A percentile compares a stretch with the other conserved stretches of the same genome.
Conservation (phyloP, 148 eudicot genomes). For the Arbutus unedo region DNA sequence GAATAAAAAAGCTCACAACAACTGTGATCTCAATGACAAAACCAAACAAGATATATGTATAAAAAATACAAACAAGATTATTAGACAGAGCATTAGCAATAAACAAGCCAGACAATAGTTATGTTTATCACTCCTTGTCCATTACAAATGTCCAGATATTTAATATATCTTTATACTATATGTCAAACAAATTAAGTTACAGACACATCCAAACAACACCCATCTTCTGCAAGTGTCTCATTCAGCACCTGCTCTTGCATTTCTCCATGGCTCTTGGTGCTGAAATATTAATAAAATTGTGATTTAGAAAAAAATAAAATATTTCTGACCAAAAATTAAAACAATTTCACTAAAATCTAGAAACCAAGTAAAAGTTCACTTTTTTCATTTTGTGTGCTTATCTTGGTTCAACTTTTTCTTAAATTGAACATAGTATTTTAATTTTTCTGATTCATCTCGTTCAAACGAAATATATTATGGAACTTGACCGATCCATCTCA, state of each 20-base stretch:
- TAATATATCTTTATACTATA: conserved; percentile 15
- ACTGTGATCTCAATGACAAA: conserved; percentile 27
- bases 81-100: background rate
- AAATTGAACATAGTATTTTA: too few relatives aligned
- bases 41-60: background rate
- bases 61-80: conserved; percentile 13
- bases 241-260: conserved; percentile 63
- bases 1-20: conserved; percentile 19
- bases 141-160: conserved; percentile 31
- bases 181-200: conserved; percentile 19
- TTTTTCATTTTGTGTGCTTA: too few relatives aligned
- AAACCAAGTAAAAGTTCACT: too few relatives aligned
- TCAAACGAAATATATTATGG: too few relatives aligned
- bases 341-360: too few relatives aligned
- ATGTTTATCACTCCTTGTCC: conserved; percentile 35
- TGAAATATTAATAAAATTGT: conserved; percentile 16
- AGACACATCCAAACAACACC: conserved; percentile 18
- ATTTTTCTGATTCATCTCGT: too few relatives aligned
- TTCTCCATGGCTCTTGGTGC: conserved; percentile 77
- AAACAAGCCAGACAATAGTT: conserved; percentile 23
- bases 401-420: too few relatives aligned
- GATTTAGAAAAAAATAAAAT: background rate
- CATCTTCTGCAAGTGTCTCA: background rate
- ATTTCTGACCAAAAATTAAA: too few relatives aligned
- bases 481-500: too few relatives aligned